Conservation (phyloP, 2,329 filamentous ascomycete species). For the Anisogramma anomala region DNA sequence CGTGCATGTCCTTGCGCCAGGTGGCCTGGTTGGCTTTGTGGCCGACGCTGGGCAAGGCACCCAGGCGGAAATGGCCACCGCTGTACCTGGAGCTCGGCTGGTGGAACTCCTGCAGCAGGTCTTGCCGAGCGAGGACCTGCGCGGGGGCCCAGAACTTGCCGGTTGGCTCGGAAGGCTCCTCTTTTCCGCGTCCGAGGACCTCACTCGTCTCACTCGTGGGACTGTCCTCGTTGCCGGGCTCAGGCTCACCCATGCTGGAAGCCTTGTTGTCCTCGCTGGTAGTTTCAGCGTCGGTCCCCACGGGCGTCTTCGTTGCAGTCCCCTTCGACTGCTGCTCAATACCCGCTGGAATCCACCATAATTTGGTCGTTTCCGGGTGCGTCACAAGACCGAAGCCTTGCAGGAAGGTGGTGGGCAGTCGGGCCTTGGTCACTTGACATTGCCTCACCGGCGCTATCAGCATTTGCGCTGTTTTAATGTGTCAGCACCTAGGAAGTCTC, state of each 20-base stretch:
- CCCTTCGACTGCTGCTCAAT: constrained; percentile 8
- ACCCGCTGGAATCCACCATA: constrained; percentile 44
- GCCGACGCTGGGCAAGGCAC: constrained; percentile 10
- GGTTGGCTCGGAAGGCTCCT: too few relatives aligned
- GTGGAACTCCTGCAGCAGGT: constrained; percentile 21
- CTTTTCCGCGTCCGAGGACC: too few relatives aligned
- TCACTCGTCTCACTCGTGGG: too few relatives aligned
- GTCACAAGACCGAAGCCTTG: constrained; percentile 46
- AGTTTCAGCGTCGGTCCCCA: too few relatives aligned
- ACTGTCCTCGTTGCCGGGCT: not conserved
- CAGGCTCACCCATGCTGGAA: too few relatives aligned
- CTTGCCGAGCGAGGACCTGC: constrained; percentile 24
- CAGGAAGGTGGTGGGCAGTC: constrained; percentile 50
- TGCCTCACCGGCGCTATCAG: constrained; percentile 48
- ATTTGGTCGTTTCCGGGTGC: constrained; percentile 39
- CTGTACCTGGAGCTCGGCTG: constrained; percentile 12
- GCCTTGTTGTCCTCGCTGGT: not conserved
- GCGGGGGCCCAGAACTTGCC: constrained; percentile 17
- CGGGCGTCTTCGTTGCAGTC: too few relatives aligned
- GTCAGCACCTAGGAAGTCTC: constrained; percentile 3
- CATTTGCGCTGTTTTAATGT: constrained; percentile 38
- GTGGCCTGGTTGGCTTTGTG: constrained; percentile 18
- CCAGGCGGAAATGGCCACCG: constrained; percentile 13
- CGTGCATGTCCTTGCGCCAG: constrained; percentile 46
- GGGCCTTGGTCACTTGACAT: constrained; percentile 37